Percentiles rank a stretch among this genome's conserved stretches.
phyloP scores from a whole-genome alignment of 495 filamentous ascomycete species.

The Coniosporium apollinis region DNA sequence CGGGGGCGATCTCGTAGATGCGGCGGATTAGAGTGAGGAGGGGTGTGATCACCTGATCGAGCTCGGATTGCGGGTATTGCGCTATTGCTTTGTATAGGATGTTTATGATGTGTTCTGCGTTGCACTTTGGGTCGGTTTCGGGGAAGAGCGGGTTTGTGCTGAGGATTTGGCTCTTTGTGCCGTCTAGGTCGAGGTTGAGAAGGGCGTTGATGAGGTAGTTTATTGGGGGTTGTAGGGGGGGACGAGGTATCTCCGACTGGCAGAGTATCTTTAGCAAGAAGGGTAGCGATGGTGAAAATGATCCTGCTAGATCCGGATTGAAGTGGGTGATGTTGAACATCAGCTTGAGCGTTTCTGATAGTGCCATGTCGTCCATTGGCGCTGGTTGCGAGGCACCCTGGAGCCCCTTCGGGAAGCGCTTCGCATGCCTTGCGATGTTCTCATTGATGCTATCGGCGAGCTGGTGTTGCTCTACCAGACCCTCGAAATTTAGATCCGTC shows the following conservation, averaged over 20 bases:
- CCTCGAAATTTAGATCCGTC: conserved; percentile 49
- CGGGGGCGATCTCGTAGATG: conserved; percentile 57
- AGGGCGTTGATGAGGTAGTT: conserved; percentile 62
- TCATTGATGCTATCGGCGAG: conserved; percentile 51
- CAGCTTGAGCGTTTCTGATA: conserved; percentile 73
- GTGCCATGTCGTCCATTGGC: conserved; percentile 60
- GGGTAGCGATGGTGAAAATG: conserved; percentile 51
- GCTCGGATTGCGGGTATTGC: conserved; percentile 41
- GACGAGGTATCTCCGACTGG: conserved; percentile 33
- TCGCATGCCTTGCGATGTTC: conserved; percentile 12
- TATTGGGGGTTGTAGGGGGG: conserved; percentile 42
- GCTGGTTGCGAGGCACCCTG: conserved; percentile 18
- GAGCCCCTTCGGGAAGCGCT: conserved; percentile 4
- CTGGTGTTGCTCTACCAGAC: conserved; percentile 50
- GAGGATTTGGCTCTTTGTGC: conserved; percentile 9
- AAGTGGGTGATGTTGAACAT: conserved; percentile 75
- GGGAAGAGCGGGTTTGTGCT: conserved; percentile 39
- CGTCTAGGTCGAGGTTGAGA: conserved; percentile 52
- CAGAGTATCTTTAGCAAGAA: conserved; percentile 57
- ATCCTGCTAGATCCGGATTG: conserved; percentile 37
- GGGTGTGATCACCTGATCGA: conserved; percentile 53
- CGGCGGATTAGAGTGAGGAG: conserved; percentile 54
- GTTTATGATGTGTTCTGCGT: conserved; percentile 52
- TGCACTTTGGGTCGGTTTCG: conserved; percentile 36
- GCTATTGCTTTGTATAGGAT: conserved; percentile 53